Base-by-base conservation (phyloP, 805 yeast genomes). In the Cyberlindnera bimundalis region DNA sequence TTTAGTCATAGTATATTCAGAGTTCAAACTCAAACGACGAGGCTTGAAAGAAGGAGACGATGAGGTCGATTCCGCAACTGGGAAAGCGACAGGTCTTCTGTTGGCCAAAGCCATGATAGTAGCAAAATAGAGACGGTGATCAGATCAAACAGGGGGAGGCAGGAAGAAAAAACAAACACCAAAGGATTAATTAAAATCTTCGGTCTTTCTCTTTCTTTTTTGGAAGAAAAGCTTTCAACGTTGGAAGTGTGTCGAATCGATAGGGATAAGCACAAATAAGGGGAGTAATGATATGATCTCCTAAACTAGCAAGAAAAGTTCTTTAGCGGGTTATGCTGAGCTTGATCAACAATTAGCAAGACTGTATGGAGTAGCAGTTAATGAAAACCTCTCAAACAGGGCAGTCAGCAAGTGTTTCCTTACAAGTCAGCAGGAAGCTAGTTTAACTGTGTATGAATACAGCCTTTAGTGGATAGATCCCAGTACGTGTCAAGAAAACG, bases 31-130 rank as follows among this genome's bases (percentile, higher is more conserved):
- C 40, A 58, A 47, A 25, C 60, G 60, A 30, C 60, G 58, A 19
- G 61, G 60, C 40, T 56, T 53, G 39, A 50, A 57, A 6, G 57
- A 49, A 13, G 60, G 61, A 9, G 62, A 55, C 3, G 57, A 43
- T 6, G 58, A 36, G 4, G 52, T 33, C 11, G 56, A 37, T 33
- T 67, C 71, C 42, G 49, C 37, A 27, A 64, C 58, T 21, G 80
- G 75, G 51, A 77, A 66, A 26, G 71, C 75, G 39, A 76, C 68
- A 20, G 83, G 83, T 70, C 82, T 76, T 67, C 81, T 73, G 57
- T 78, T 80, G 46, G 84, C 78, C 64, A 78, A 69, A 42, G 84
- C 84, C 84, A 78, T 78, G 33, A 21, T 12, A 13, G 11, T 26
- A 25, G 29, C n/a, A 24, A n/a, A n/a, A 16, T 9, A 16, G 14